Conservation (phyloP, 208 protist genomes). For the Trypanosoma vivax region DNA sequence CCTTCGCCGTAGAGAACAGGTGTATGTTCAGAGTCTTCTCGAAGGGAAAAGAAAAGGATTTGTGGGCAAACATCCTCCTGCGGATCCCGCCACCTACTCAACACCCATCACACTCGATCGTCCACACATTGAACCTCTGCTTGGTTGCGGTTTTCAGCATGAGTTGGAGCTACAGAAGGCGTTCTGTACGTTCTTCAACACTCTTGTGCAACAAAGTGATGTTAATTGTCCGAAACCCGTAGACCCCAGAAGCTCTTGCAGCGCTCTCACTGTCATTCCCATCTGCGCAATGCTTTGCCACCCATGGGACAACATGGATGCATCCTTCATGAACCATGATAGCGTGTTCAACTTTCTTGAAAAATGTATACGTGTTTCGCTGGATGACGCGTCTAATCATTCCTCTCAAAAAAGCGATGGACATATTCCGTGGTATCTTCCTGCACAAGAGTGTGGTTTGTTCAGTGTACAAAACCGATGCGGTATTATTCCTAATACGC, state of each 20-base stretch:
- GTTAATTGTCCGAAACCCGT: too few species aligned
- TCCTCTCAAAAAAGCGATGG: slow-evolving; percentile 17
- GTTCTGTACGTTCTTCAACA: slow-evolving; percentile 72
- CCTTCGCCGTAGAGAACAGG: slow-evolving; percentile 20
- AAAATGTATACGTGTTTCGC: slow-evolving; percentile 25
- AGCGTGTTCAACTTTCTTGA: slow-evolving; percentile 76
- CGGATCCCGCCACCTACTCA: too few species aligned
- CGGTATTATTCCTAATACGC: slow-evolving; percentile 66
- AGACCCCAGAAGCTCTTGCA: too few species aligned
- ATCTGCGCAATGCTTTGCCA: slow-evolving; percentile 79
- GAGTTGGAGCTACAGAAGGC: slow-evolving; percentile 72
- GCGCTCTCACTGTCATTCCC: slow-evolving; percentile 25
- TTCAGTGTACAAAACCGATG: slow-evolving; percentile 65
- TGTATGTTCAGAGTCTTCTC: slow-evolving; percentile 7
- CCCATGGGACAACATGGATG: slow-evolving; percentile 81
- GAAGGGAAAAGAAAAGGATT: background rate
- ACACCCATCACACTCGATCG: too few species aligned
- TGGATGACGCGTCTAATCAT: slow-evolving; percentile 11
- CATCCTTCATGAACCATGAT: slow-evolving; percentile 64
- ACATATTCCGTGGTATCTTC: slow-evolving; percentile 4
- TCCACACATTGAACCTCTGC: slow-evolving; percentile 61
- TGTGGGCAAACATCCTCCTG: background rate
- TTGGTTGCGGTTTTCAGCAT: slow-evolving; percentile 72
- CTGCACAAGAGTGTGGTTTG: slow-evolving; percentile 21
- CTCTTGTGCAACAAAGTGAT: slow-evolving; percentile 37